phyloP scores from a whole-genome alignment of 1,284 basidiomycete genomes.

The Leccinum pachyderme region DNA sequence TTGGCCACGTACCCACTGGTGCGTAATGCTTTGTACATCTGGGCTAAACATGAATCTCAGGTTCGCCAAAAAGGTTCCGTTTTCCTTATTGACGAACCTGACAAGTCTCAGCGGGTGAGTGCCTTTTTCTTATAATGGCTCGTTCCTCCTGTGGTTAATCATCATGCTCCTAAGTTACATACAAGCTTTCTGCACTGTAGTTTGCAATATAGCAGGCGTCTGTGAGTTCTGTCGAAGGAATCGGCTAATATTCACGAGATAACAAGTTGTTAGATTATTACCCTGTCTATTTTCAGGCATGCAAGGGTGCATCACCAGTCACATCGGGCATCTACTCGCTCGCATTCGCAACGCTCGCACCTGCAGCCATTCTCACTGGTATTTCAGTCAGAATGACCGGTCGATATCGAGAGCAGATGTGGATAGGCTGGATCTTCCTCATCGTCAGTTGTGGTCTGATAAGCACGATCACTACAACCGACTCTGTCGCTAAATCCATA shows the following conservation, averaged over 20 bases:
- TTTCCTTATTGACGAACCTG: constrained; percentile 12
- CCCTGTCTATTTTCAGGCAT: constrained; percentile 21
- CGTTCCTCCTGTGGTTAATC: background rate
- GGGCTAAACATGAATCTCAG: background rate
- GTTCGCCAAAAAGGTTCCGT: constrained; percentile 8
- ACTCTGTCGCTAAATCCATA: background rate
- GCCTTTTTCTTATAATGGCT: background rate
- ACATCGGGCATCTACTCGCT: constrained; percentile 18
- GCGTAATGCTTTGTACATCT: background rate
- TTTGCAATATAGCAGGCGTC: constrained; percentile 5
- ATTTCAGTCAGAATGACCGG: constrained; percentile 10
- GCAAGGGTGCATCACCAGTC: constrained; percentile 10
- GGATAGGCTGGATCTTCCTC: constrained; percentile 12
- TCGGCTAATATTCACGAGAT: background rate
- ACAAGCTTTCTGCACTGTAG: constrained; percentile 17
- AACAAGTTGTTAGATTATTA: constrained; percentile 11
- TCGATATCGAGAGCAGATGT: constrained; percentile 18
- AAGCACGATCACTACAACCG: background rate
- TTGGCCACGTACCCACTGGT: constrained; percentile 18
- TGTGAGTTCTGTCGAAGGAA: constrained; percentile 8
- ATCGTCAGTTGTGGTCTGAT: constrained; percentile 13
- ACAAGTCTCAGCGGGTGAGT: constrained; percentile 18
- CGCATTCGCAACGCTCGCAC: constrained; percentile 13
- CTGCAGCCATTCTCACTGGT: constrained; percentile 5
- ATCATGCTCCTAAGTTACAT: constrained; percentile 11